These are phyloP conservation scores for Jacaranda copaia DNA, from an alignment of 257 asterid species.

Conservation along the genomic window DNA sequence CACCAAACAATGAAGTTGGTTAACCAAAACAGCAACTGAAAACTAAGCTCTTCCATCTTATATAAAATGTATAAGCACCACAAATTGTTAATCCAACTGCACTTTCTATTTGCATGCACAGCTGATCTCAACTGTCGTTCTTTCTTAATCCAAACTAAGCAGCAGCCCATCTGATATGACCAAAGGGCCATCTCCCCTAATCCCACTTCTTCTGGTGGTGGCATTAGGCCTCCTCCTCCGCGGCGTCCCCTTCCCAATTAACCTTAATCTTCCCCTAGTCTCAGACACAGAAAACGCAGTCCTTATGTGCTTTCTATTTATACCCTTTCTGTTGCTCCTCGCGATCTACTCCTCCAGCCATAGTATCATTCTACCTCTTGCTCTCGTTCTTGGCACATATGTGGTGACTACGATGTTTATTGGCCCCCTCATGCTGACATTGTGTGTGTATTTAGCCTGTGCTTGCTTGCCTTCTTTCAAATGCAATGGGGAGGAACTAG, in stretches of 20 bases:
- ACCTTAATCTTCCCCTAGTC: conserved; percentile 42
- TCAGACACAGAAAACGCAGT: conserved; percentile 54
- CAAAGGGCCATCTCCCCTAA: conserved; percentile 69
- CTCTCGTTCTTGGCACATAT: conserved; percentile 46
- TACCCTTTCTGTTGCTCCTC: conserved; percentile 52
- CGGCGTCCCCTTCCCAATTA: conserved; percentile 39
- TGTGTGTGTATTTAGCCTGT: conserved; percentile 43
- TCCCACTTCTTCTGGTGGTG: conserved; percentile 64
- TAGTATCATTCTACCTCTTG: conserved; percentile 53
- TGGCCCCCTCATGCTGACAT: conserved; percentile 63
- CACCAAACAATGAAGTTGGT: conserved; percentile 55
- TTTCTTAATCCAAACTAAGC: neutral
- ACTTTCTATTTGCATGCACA: neutral
- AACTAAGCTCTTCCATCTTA: conserved; percentile 21
- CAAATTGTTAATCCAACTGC: neutral
- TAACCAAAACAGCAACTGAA: conserved; percentile 53
- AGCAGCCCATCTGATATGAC: conserved; percentile 42
- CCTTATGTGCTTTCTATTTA: conserved; percentile 41
- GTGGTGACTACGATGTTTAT: conserved; percentile 60
- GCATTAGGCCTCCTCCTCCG: conserved; percentile 65
- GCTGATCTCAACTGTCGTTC: neutral
- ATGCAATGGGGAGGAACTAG: conserved; percentile 46
- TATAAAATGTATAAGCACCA: neutral
- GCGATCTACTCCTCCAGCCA: conserved; percentile 48
- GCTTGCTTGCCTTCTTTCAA: conserved; percentile 37